Conservation (phyloP, 176 grass and related monocot genomes). For the Echinochloa phyllopogon region DNA sequence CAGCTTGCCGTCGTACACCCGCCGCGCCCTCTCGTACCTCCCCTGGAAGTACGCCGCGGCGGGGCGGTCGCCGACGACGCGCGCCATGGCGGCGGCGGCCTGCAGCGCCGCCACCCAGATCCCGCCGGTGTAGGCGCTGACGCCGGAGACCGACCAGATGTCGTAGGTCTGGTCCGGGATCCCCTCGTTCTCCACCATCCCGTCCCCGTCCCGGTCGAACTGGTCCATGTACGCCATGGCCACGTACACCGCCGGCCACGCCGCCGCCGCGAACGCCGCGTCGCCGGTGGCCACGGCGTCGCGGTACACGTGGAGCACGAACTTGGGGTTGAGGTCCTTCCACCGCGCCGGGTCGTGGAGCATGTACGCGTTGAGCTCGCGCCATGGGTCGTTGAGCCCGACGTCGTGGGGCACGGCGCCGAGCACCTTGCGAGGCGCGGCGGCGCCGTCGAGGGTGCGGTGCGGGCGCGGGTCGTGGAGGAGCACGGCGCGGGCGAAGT, state of each 20-base stretch:
- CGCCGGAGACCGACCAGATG: constrained; percentile 72
- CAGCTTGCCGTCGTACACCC: constrained; percentile 52
- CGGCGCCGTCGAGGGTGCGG: constrained; percentile 47
- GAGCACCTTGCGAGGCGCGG: constrained; percentile 45
- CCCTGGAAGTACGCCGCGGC: constrained; percentile 60
- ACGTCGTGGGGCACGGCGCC: constrained; percentile 87
- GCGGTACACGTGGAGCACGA: constrained; percentile 79
- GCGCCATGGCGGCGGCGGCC: constrained; percentile 76
- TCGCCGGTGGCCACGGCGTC: constrained; percentile 61
- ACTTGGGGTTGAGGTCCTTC: constrained; percentile 99
- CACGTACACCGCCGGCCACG: constrained; percentile 86
- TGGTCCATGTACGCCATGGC: constrained; percentile 97
- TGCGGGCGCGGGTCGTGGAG: constrained; percentile 74
- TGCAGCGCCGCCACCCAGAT: constrained; percentile 80
- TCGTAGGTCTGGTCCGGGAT: constrained; percentile 87
- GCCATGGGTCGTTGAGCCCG: constrained; percentile 76
- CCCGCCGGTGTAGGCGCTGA: constrained; percentile 85
- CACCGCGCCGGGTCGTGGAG: constrained; percentile 75
- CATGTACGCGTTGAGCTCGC: constrained; percentile 75
- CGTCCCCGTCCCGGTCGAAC: constrained; percentile 78
- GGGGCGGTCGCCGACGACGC: constrained; percentile 54
- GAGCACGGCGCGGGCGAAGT: constrained; percentile 76
- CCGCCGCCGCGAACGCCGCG: constrained; percentile 53
- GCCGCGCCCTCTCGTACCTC: constrained; percentile 46
- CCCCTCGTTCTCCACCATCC: constrained; percentile 94